phyloP scores from a whole-genome alignment of 176 grass and related monocot genomes.

The Saccharum spontaneum region DNA sequence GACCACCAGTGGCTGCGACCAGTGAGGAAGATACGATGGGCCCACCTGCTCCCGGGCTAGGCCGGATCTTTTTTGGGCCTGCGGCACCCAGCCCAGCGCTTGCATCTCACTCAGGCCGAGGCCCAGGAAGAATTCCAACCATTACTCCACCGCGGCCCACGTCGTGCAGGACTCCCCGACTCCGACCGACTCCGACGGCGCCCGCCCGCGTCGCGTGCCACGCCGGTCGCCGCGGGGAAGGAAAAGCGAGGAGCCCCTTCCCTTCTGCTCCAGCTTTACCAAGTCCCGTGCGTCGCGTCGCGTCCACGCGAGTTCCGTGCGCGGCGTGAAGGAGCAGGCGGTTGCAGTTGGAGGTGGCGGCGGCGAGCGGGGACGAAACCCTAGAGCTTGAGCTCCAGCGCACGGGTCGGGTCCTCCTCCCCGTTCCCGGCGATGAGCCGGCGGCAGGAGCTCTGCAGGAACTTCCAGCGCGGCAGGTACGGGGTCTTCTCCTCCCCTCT shows the following conservation, averaged over 20 bases:
- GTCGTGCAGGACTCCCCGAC: not conserved
- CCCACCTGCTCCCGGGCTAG: not conserved
- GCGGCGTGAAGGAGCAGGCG: not conserved
- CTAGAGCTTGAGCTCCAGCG: constrained; percentile 3
- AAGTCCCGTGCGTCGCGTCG: not conserved
- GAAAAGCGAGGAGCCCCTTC: not conserved
- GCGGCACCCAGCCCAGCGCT: not conserved
- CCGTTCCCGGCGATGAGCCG: constrained; percentile 43
- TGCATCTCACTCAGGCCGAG: not conserved
- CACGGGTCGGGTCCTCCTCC: not conserved
- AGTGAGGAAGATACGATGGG: not conserved
- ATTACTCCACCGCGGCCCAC: not conserved
- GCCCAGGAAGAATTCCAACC: not conserved
- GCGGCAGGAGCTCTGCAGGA: constrained; percentile 70
- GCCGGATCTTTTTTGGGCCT: not conserved
- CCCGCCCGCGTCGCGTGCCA: not conserved
- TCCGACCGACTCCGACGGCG: not conserved
- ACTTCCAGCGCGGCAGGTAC: constrained; percentile 80
- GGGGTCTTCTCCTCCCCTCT: not conserved
- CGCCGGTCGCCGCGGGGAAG: not conserved
- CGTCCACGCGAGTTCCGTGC: not conserved
- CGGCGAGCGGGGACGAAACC: constrained; percentile 12
- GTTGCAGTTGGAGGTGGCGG: not conserved
- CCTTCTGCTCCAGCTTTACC: not conserved
- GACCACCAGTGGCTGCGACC: not conserved